Evolutionary conservation across 495 filamentous ascomycete species (phyloP).

Genomic region (Opeltia flavorubescens): DNA sequence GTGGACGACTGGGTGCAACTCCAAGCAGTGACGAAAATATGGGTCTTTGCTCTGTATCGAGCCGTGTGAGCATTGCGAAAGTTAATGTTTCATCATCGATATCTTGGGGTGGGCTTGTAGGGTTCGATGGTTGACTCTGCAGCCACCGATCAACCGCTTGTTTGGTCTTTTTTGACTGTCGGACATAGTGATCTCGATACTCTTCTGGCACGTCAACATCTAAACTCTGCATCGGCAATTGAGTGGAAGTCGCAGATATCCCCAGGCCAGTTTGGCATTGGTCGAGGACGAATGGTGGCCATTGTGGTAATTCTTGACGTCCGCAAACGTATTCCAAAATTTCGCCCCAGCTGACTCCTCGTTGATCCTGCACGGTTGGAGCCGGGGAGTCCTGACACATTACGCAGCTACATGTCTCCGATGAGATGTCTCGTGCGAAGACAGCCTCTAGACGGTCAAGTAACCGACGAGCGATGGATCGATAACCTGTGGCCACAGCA

Average conservation of each 20-base stretch:
- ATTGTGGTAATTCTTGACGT: constrained; percentile 65
- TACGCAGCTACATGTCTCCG: constrained; percentile 62
- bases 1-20: constrained; percentile 42
- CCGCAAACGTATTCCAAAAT: constrained; percentile 87
- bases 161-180: constrained; percentile 77
- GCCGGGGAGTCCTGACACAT: constrained; percentile 47
- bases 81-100: constrained; percentile 85
- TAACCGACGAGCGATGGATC: constrained; percentile 79
- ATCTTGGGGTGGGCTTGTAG: constrained; percentile 62
- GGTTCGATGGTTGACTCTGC: constrained; percentile 52
- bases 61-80: constrained; percentile 83
- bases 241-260: constrained; percentile 32
- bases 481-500: constrained; percentile 91
- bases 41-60: constrained; percentile 58
- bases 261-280: constrained; percentile 36
- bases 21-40: constrained; percentile 66
- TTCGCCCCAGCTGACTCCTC: constrained; percentile 90
- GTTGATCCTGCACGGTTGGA: constrained; percentile 37
- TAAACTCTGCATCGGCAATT: constrained; percentile 64
- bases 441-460: constrained; percentile 90
- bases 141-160: constrained; percentile 78
- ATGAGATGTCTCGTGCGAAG: constrained; percentile 80
- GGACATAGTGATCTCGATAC: constrained; percentile 74
- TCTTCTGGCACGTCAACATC: constrained; percentile 88
- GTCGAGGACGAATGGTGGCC: constrained; percentile 73